Evolutionary conservation across 345 rosid species (phyloP).

Genomic region (Citrus cavaleriei): DNA sequence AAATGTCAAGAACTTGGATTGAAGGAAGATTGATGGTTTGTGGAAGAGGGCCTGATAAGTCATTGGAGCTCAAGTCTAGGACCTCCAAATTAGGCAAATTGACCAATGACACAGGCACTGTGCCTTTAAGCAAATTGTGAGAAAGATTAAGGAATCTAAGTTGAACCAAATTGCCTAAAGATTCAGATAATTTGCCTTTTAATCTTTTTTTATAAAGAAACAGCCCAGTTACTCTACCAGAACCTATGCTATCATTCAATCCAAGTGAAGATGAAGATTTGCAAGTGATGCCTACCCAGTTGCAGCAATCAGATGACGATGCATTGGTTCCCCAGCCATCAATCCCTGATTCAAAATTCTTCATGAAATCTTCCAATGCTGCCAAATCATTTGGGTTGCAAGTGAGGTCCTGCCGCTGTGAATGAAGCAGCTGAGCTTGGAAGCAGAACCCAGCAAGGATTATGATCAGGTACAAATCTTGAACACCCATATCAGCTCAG

Average conservation of each 20-base stretch:
- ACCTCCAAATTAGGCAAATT: constrained; percentile 32
- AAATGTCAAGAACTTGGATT: constrained; percentile 38
- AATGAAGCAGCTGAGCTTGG: constrained; percentile 21
- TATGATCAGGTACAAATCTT: constrained; percentile 29
- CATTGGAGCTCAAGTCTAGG: constrained; percentile 61
- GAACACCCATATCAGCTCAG: constrained; percentile 41
- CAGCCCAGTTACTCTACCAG: constrained; percentile 41
- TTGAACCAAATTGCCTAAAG: constrained; percentile 41
- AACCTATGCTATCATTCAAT: constrained; percentile 16
- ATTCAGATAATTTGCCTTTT: constrained; percentile 43
- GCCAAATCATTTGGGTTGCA: constrained; percentile 50
- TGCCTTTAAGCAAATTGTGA: constrained; percentile 38
- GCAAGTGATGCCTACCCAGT: constrained; percentile 62
- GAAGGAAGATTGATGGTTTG: constrained; percentile 40
- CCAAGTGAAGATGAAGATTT: constrained; percentile 38
- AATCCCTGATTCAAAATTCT: constrained; percentile 33
- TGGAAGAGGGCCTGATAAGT: constrained; percentile 46
- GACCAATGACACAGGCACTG: constrained; percentile 54
- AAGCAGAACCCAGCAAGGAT: constrained; percentile 31
- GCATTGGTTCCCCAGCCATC: constrained; percentile 36
- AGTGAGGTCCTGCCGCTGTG: constrained; percentile 30
- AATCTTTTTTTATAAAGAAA: constrained; percentile 39
- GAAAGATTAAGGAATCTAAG: constrained; percentile 60
- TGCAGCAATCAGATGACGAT: constrained; percentile 49
- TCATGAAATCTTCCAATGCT: constrained; percentile 44